A percentile compares a stretch with the other conserved stretches of the same genome.
These are phyloP conservation scores for Sugiyamaella grinbergsii DNA, from an alignment of 1,139 yeast species.

Conservation along the genomic window DNA sequence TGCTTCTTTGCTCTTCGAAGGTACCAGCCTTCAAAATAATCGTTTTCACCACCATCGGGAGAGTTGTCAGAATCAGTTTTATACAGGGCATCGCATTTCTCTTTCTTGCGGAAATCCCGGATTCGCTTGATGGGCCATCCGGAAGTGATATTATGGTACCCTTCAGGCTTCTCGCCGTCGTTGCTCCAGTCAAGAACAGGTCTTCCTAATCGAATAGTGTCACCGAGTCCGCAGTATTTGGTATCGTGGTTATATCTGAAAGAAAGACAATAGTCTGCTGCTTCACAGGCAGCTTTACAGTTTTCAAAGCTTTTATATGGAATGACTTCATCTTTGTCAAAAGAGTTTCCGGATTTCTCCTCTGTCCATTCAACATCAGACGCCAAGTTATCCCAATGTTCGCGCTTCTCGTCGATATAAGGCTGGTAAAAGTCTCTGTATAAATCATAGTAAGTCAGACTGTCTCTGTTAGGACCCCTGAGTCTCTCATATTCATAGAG, in stretches of 20 bases:
- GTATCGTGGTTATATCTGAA: conserved; percentile 34
- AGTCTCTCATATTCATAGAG: conserved; percentile 44
- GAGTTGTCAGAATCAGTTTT: conserved; percentile 4
- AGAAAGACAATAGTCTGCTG: conserved; percentile 29
- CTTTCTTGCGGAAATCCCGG: conserved; percentile 32
- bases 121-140: conserved; percentile 41
- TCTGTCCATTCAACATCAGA: conserved; percentile 8
- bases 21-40: conserved; percentile 30
- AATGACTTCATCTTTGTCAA: conserved; percentile 9
- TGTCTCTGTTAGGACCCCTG: conserved; percentile 34
- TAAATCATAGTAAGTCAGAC: conserved; percentile 38
- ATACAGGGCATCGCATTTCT: conserved; percentile 32
- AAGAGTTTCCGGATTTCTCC: neutral
- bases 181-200: conserved; percentile 24
- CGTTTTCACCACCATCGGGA: conserved; percentile 23
- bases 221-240: conserved; percentile 30
- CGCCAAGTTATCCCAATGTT: conserved; percentile 40
- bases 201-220: conserved; percentile 27
- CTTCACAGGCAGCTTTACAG: conserved; percentile 35
- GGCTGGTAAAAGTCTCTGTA: conserved; percentile 43
- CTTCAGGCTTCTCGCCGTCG: neutral
- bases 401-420: conserved; percentile 32
- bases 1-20: conserved; percentile 18
- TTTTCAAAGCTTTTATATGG: conserved; percentile 31
- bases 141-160: conserved; percentile 22